Evolutionary conservation across 2,329 filamentous ascomycete species (phyloP).

Genomic region (Aulographum hederae): DNA sequence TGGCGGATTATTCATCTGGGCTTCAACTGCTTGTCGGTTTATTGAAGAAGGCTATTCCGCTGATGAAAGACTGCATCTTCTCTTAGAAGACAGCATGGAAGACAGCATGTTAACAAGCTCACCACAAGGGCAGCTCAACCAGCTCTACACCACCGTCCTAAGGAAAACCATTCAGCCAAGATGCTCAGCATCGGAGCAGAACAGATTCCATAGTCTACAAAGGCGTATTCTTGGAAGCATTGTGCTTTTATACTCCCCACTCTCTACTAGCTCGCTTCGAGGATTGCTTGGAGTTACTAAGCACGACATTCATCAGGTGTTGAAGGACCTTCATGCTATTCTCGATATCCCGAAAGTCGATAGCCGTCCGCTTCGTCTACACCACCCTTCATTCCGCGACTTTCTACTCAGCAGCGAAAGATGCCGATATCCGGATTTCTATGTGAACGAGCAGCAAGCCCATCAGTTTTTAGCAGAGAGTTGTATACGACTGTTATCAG

Average conservation of each 20-base stretch:
- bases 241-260: slow-evolving; percentile 11
- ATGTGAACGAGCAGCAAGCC: slow-evolving; percentile 1
- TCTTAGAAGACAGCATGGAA: slow-evolving; percentile 7
- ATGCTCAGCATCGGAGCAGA: slow-evolving; percentile 8
- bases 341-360: slow-evolving; percentile 12
- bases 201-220: slow-evolving; percentile 7
- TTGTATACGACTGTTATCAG: neutral
- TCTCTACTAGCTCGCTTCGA: slow-evolving; percentile 12
- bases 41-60: slow-evolving; percentile 10
- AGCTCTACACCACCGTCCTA: slow-evolving; percentile 9
- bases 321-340: slow-evolving; percentile 18
- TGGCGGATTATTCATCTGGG: slow-evolving; percentile 18
- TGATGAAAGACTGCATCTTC: slow-evolving; percentile 8
- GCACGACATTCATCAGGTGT: slow-evolving; percentile 7
- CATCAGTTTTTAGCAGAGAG: neutral
- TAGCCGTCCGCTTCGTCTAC: slow-evolving; percentile 11
- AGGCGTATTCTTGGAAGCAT: slow-evolving; percentile 8
- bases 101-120: neutral
- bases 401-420: slow-evolving; percentile 14
- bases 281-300: slow-evolving; percentile 10
- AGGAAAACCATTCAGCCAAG: neutral
- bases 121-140: slow-evolving; percentile 8
- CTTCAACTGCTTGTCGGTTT: slow-evolving; percentile 14
- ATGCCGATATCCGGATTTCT: slow-evolving; percentile 2
- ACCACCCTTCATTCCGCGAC: slow-evolving; percentile 21